phyloP scores from a whole-genome alignment of 2,329 filamentous ascomycete genomes.

The Aspergillus sp. region DNA sequence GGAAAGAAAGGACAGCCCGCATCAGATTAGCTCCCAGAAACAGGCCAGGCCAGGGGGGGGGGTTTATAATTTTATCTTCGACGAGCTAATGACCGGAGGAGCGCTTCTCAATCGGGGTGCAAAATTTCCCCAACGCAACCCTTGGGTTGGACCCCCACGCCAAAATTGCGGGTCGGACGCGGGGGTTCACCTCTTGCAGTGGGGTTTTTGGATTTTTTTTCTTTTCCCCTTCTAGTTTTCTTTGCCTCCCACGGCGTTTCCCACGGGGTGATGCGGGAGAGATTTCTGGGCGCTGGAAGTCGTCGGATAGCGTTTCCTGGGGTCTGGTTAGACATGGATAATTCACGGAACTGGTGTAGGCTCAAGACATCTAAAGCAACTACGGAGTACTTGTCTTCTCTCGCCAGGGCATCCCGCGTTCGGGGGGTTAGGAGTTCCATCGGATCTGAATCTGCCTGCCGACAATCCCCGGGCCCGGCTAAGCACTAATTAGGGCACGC shows the following conservation, averaged over 20 bases:
- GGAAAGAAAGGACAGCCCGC: neutral
- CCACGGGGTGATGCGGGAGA: neutral
- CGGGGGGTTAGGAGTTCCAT: too few relatives aligned
- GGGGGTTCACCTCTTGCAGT: neutral
- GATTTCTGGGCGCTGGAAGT: neutral
- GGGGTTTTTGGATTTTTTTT: neutral
- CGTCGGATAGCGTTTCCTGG: too few relatives aligned
- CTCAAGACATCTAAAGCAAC: too few relatives aligned
- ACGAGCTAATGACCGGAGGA: too few relatives aligned
- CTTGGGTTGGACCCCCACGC: neutral
- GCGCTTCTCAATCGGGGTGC: neutral
- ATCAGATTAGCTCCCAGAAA: neutral
- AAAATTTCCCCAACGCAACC: neutral
- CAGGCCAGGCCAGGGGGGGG: neutral
- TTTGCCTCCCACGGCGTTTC: neutral
- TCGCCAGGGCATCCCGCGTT: too few relatives aligned
- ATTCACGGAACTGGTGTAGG: too few relatives aligned
- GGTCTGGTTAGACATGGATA: too few relatives aligned
- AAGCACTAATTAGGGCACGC: too few relatives aligned
- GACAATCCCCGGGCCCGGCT: too few relatives aligned
- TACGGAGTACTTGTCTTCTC: too few relatives aligned
- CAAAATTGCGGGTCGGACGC: neutral
- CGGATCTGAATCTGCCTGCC: too few relatives aligned
- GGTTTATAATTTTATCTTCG: neutral
- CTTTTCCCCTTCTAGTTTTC: neutral